Evolutionary conservation across 2,329 filamentous ascomycete species (phyloP), one percentile per base, ranked within the genome.

Genomic region (Aspergillus ibericus): DNA sequence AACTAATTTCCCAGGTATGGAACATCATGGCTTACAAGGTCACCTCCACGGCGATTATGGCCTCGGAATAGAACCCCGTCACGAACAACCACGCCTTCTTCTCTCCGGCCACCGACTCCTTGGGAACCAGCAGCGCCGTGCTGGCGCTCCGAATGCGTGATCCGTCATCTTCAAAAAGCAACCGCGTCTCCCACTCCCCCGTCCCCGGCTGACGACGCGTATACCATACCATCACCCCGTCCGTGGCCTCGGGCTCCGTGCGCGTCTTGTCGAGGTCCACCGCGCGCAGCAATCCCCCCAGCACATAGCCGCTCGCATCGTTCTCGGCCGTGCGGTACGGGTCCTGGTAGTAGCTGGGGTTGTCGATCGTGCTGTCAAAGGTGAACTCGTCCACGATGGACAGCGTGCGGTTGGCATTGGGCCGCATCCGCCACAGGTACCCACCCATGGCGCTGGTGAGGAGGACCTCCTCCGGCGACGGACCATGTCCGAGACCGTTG

Each of bases 131-230:
- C 0, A 86, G 78, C 0, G 82, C 82, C 0, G 78, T 74, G 56
- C 82, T 86, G 0, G 78, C 79, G 5, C 75, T 78, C 10, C 83
- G 74, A 25, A 87, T 72, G 15, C 73, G 73, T 0, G 67, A 72
- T 1, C 85, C 83, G 51, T 87, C 83, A 60, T 88, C 85, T 46
- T 84, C 78, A 58, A 87, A 86, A 0, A 88, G 48, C 2, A 85
- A 51, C n/a, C 69, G 74, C 18, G 75, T 79, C 51, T 79, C 74
- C 78, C 80, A 83, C 2, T 51, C 60, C 2, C 38, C 58, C 15
- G 48, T 53, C 2, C 48, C 56, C 8, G 18, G 65, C 63, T 35
- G 74, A n/a, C 54, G 63, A 13, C 65, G 61, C n/a, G 71, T 61
- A 60, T 73, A 77, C 78, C 79, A 85, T 0, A 86, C 81, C 59